Base-by-base conservation (phyloP, 768 basidiomycete genomes). In the Gyrodon lividus region DNA sequence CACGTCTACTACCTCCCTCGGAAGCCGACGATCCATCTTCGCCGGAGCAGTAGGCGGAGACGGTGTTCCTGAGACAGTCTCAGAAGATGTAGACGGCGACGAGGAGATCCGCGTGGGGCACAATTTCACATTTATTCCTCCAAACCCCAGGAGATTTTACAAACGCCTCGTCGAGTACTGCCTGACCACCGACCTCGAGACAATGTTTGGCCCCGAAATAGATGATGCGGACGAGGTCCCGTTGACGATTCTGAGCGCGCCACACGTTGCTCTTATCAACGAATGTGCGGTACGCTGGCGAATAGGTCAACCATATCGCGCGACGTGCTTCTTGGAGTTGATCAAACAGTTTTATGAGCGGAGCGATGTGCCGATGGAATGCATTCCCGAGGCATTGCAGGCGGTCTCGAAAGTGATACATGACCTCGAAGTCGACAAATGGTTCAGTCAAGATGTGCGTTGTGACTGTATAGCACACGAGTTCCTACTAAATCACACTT, bases 201-300 rank as follows among this genome's bases (percentile, higher is more conserved):
- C 85, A 33, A 92, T 99, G 89, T 77, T 88, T 43, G 87, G 87
- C 41, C 88, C 91, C 5, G 88, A 89, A 51, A 86, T 98, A n/a
- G 87, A 92, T 41, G 92, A 93, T 59, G 89, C 92, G 59, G 92
- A 98, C 58, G 94, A 98, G 72, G 96, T 99, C 14, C 91, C 94
- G 0, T 74, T 98, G 33, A 90, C 92, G 6, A 98, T 99, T 50
- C 71, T 99, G 16, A 92, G 92, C 4, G 64, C 79, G 1, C 66
- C 79, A 10, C 92, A 98, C 64, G 76, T 92, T 37, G 87, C 89
- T 50, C 74, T 99, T 33, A 79, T 98, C 58, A 87, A 86, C 51
- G 90, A 95, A 59, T 94, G 92, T 59, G 92, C 92, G 3, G 59
- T 89, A 52, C 79, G 92, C 37, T 98, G 97, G 97, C 78, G 96